phyloP scores from a whole-genome alignment of 108 stramenopile genomes.

The Nannochloropsis granulata region DNA sequence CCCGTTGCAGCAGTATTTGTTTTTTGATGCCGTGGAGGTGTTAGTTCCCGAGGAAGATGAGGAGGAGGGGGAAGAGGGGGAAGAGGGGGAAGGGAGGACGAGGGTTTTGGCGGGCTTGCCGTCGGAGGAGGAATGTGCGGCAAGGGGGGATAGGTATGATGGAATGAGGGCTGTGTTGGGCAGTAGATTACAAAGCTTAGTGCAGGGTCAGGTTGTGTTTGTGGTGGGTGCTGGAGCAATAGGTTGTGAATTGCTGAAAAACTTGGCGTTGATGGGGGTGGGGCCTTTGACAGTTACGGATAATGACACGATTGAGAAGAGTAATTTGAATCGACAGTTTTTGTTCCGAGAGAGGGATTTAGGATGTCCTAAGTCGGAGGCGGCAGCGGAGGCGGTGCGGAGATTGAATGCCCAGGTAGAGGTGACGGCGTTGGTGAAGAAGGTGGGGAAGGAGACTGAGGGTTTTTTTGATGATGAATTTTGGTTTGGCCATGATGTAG shows the following conservation, averaged over 20 bases:
- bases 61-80: neutral
- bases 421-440: slow-evolving; percentile 37
- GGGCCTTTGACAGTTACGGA: slow-evolving; percentile 79
- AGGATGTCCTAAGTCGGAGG: slow-evolving; percentile 68
- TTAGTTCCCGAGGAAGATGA: neutral
- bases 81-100: neutral
- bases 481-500: slow-evolving; percentile 58
- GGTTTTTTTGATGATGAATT: slow-evolving; percentile 87
- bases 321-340: slow-evolving; percentile 90
- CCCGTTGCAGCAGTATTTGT: slow-evolving; percentile 83
- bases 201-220: slow-evolving; percentile 34
- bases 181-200: neutral
- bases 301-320: slow-evolving; percentile 96
- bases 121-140: neutral
- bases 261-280: slow-evolving; percentile 96
- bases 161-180: slow-evolving; percentile 36
- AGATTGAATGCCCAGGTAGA: slow-evolving; percentile 76
- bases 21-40: slow-evolving; percentile 82
- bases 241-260: slow-evolving; percentile 99
- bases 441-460: slow-evolving; percentile 70
- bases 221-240: slow-evolving; percentile 97
- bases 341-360: slow-evolving; percentile 86
- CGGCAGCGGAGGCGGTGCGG: slow-evolving; percentile 70
- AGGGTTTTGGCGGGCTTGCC: neutral
- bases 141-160: slow-evolving; percentile 34